Percentiles rank a stretch among this genome's conserved stretches.
These are phyloP conservation scores for Mycena rebaudengoi DNA, from an alignment of 768 basidiomycete species.

Conservation along the genomic window DNA sequence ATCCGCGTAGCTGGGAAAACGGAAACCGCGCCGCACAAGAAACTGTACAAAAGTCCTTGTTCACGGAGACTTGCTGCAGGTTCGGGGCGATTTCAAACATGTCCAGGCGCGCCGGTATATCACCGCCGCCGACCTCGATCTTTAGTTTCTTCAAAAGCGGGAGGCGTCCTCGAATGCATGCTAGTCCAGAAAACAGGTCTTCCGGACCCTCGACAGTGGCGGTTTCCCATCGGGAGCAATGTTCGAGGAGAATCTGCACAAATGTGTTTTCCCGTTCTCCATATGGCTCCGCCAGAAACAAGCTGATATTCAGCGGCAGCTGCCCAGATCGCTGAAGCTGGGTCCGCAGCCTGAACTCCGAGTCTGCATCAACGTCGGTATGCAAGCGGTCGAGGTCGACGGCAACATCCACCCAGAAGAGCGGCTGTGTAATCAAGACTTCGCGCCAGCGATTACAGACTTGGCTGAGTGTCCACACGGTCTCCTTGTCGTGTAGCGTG, in stretches of 20 bases:
- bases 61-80: neutral
- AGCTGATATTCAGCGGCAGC: neutral
- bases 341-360: neutral
- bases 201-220: neutral
- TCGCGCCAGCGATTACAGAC: constrained; percentile 2
- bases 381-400: neutral
- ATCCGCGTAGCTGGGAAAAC: neutral
- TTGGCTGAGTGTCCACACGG: neutral
- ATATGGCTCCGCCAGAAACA: neutral
- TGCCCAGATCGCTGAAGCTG: constrained; percentile 3
- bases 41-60: neutral
- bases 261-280: neutral
- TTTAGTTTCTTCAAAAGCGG: neutral
- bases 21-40: neutral
- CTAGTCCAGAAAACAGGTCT: neutral
- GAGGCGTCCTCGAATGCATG: neutral
- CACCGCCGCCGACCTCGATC: neutral
- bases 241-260: neutral
- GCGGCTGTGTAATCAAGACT: neutral
- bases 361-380: too few relatives aligned
- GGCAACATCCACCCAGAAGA: neutral
- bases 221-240: neutral
- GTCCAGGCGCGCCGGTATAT: neutral
- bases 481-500: neutral
- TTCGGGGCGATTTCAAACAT: neutral